Evolutionary conservation across 2,329 filamentous ascomycete species (phyloP).

Genomic region (Epichloe gansuensis): DNA sequence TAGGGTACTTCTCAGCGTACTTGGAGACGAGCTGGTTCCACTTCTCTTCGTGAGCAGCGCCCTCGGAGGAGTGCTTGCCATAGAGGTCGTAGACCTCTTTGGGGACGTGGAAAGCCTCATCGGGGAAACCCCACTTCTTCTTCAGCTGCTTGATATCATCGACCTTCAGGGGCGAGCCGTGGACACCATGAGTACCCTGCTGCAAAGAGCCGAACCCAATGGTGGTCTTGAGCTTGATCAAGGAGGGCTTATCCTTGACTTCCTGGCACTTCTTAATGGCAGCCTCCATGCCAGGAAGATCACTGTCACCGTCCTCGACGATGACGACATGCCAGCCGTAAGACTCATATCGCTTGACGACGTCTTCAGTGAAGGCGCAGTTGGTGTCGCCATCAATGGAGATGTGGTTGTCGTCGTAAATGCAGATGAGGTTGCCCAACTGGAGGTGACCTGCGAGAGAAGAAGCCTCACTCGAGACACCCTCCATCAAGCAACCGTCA

Average conservation of each 20-base stretch:
- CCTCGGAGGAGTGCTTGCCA: constrained; percentile 70
- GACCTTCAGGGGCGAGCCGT: constrained; percentile 89
- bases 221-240: constrained; percentile 95
- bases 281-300: constrained; percentile 76
- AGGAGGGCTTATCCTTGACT: constrained; percentile 89
- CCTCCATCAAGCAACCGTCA: constrained; percentile 98
- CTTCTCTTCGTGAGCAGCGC: constrained; percentile 81
- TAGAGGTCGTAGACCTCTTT: constrained; percentile 91
- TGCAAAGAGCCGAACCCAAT: constrained; percentile 93
- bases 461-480: constrained; percentile 84
- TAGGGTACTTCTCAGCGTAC: constrained; percentile 67
- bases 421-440: constrained; percentile 90
- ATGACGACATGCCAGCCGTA: constrained; percentile 90
- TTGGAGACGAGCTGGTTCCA: constrained; percentile 91
- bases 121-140: constrained; percentile 88
- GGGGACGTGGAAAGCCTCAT: constrained; percentile 84
- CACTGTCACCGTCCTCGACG: constrained; percentile 79
- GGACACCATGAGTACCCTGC: constrained; percentile 88
- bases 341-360: constrained; percentile 84
- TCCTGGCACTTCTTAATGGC: constrained; percentile 77
- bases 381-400: constrained; percentile 91
- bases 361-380: constrained; percentile 93
- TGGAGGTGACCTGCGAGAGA: constrained; percentile 92
- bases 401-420: constrained; percentile 99
- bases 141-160: constrained; percentile 93